phyloP scores from a whole-genome alignment of 2,329 filamentous ascomycete genomes.

The Pseudogymnoascus verrucosus region DNA sequence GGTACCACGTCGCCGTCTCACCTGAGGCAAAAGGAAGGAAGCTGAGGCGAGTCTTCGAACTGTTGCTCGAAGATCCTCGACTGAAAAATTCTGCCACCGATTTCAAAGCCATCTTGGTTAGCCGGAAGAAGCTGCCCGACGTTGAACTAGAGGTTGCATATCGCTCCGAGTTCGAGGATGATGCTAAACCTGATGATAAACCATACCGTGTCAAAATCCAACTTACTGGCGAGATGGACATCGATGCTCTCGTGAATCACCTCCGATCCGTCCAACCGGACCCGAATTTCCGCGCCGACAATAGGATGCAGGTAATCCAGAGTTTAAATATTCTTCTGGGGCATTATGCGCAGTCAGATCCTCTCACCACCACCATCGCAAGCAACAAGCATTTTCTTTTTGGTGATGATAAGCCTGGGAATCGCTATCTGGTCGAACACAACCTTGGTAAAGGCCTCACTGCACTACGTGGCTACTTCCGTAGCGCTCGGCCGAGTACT shows the following conservation, averaged over 20 bases:
- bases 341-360: conserved; percentile 36
- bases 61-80: conserved; percentile 22
- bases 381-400: conserved; percentile 14
- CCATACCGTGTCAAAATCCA: conserved; percentile 16
- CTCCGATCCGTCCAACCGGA: conserved; percentile 7
- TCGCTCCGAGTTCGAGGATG: conserved; percentile 14
- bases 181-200: conserved; percentile 1
- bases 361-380: conserved; percentile 25
- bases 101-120: conserved; percentile 15
- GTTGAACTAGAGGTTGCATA: conserved; percentile 6
- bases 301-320: conserved; percentile 43
- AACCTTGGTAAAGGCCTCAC: conserved; percentile 43
- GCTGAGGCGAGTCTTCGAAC: conserved; percentile 22
- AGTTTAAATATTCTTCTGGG: conserved; percentile 49
- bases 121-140: neutral
- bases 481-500: conserved; percentile 51
- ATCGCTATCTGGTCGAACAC: neutral
- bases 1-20: conserved; percentile 24
- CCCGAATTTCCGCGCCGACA: conserved; percentile 10
- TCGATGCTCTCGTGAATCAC: conserved; percentile 13
- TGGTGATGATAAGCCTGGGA: neutral
- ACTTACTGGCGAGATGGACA: conserved; percentile 14
- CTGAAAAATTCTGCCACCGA: conserved; percentile 19
- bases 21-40: conserved; percentile 22
- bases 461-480: conserved; percentile 53